These are phyloP conservation scores for Dicorynia guianensis DNA, from an alignment of 306 rosid species.

Conservation along the genomic window DNA sequence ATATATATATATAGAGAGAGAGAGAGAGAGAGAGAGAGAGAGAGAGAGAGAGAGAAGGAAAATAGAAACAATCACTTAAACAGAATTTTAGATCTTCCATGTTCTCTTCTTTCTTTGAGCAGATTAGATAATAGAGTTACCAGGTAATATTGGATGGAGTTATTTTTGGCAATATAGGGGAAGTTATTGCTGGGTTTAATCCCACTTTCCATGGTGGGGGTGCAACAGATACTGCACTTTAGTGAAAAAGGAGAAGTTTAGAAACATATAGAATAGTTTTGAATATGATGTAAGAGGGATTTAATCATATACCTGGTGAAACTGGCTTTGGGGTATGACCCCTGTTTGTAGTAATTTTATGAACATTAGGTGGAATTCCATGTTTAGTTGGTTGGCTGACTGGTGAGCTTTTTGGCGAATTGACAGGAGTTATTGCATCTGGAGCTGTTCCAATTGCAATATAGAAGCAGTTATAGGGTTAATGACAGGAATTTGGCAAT, in stretches of 20 bases:
- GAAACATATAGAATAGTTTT: conserved; percentile 30
- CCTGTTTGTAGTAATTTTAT: conserved; percentile 42
- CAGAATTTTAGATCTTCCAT: conserved; percentile 9
- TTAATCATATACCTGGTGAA: conserved; percentile 53
- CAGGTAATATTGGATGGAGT: conserved; percentile 47
- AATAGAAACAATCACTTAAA: conserved; percentile 19
- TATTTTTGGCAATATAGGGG: conserved; percentile 34
- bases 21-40: conserved; percentile 7
- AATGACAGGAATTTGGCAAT: conserved; percentile 7
- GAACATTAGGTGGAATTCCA: conserved; percentile 58
- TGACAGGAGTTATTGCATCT: conserved; percentile 46
- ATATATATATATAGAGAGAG: too few species aligned
- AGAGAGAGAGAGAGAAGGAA: conserved; percentile 27
- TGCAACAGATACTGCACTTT: conserved; percentile 48
- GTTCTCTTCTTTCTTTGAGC: conserved; percentile 13
- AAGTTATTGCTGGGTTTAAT: conserved; percentile 37
- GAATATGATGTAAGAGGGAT: conserved; percentile 27
- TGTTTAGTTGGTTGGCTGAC: conserved; percentile 49
- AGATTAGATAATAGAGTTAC: conserved; percentile 28
- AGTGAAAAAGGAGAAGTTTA: conserved; percentile 31
- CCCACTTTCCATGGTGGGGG: conserved; percentile 43
- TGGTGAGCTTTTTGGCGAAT: conserved; percentile 62
- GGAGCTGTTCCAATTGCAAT: conserved; percentile 52
- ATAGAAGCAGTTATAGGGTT: conserved; percentile 7
- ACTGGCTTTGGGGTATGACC: conserved; percentile 32